These are phyloP conservation scores for Pyricularia pennisetigena DNA, from an alignment of 2,329 filamentous ascomycete genomes.

Conservation along the genomic window DNA sequence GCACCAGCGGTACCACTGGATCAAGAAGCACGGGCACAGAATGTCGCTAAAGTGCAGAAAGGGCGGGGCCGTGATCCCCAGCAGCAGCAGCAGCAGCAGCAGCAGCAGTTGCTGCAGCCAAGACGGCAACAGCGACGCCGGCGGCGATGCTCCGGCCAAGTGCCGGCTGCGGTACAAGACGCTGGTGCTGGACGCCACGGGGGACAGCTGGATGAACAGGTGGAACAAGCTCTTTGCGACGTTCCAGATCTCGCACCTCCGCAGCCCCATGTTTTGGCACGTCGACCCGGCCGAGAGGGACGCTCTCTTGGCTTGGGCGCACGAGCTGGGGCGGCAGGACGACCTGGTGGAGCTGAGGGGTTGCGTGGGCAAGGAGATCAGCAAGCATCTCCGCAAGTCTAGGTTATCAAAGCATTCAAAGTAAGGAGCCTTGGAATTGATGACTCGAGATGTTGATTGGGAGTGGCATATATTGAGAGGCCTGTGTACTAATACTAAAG, in stretches of 20 bases:
- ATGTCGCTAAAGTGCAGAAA: constrained; percentile 46
- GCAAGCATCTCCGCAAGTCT: constrained; percentile 70
- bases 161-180: constrained; percentile 8
- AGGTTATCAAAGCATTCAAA: constrained; percentile 12
- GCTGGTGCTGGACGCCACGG: constrained; percentile 58
- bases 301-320: constrained; percentile 59
- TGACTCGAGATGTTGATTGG: background rate
- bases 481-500: background rate
- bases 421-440: constrained; percentile 19
- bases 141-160: background rate
- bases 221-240: constrained; percentile 63
- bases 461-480: background rate
- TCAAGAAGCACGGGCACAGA: constrained; percentile 52
- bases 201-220: constrained; percentile 54
- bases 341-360: constrained; percentile 63
- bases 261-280: constrained; percentile 79
- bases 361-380: constrained; percentile 70
- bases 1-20: constrained; percentile 73
- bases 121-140: too few relatives aligned
- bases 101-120: background rate
- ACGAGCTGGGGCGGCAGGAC: constrained; percentile 45
- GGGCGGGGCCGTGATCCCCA: constrained; percentile 21
- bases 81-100: background rate
- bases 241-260: constrained; percentile 60
- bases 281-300: constrained; percentile 68